phyloP scores from a whole-genome alignment of 2,329 filamentous ascomycete species.

The Aspergillus sp. region DNA sequence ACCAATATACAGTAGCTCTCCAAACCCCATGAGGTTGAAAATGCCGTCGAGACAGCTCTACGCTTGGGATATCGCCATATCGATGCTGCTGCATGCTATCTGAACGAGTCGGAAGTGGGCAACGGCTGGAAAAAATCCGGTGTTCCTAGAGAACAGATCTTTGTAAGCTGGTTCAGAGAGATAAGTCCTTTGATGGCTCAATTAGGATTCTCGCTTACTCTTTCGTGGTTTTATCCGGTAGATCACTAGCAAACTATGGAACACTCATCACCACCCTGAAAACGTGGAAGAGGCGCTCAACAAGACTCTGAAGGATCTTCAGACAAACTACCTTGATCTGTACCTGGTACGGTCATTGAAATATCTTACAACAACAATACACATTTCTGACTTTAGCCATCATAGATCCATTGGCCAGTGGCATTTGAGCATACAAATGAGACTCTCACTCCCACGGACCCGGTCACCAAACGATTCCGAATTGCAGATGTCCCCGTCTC shows the following conservation, averaged over 20 bases:
- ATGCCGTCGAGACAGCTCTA: constrained; percentile 45
- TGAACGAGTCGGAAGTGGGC: constrained; percentile 28
- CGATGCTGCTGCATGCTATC: constrained; percentile 43
- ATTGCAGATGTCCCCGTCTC: constrained; percentile 21
- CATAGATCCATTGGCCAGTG: constrained; percentile 31
- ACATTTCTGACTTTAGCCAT: background rate
- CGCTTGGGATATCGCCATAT: constrained; percentile 32
- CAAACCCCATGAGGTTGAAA: constrained; percentile 41
- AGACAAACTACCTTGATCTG: constrained; percentile 50
- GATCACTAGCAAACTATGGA: constrained; percentile 57
- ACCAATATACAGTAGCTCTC: constrained; percentile 18
- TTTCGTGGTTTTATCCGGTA: constrained; percentile 12
- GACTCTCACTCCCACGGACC: constrained; percentile 21
- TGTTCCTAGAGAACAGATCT: constrained; percentile 26
- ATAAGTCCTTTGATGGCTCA: too few relatives aligned
- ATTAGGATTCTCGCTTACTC: background rate
- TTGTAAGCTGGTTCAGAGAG: constrained; percentile 13
- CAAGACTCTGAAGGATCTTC: constrained; percentile 46
- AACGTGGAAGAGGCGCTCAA: constrained; percentile 48
- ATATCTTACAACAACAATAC: constrained; percentile 10
- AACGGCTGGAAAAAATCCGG: constrained; percentile 28
- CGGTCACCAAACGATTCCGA: constrained; percentile 20
- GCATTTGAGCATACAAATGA: constrained; percentile 25
- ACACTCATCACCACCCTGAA: constrained; percentile 48
- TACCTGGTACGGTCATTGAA: constrained; percentile 40